Evolutionary conservation across 176 grass and related monocot species (phyloP), one percentile per base, ranked within the genome.

Genomic region (Panicum miliaceum): DNA sequence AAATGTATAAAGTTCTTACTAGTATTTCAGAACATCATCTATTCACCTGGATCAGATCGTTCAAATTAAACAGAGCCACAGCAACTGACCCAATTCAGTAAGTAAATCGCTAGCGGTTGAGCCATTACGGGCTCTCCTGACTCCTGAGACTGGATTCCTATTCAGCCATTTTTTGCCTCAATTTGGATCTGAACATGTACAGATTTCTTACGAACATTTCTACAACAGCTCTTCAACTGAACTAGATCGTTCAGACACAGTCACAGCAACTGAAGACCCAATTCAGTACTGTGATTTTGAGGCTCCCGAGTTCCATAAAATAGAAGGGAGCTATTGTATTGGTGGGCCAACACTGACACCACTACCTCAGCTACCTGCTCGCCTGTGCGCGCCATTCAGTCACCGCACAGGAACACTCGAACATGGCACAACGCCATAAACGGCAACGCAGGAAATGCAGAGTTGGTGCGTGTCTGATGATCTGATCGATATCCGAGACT

Each of bases 391-490:
- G 12, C 46, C 18, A 0, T 18, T 48, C 23, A 32, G 7, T 52
- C 26, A 9, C 6, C 12, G 6, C 16, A 12, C 42, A 62, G 37
- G 74, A 14, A 40, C 74, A 22, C 15, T 14, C 40, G 12, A 71
- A 45, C 13, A 43, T 77, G 54, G 14, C 37, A 75, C 25, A 61
- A 50, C 16, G 13, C 13, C 41, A 61, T 47, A 37, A 66, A 76
- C 45, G 34, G 42, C 71, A 54, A 54, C 47, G 10, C 9, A 56
- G 46, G 51, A 66, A 66, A 84, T 29, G 72, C 82, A 9, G 12
- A 23, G 19, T 56, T 34, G 37, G 61, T 37, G 45, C 12, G 34
- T 52, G 27, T 75, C 60, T 54, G n/a, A n/a, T n/a, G n/a, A n/a
- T n/a, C n/a, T n/a, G 25, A 23, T 58, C 6, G 3, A 34, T 79